Percentiles rank a stretch among this genome's conserved stretches.
Evolutionary conservation across 2,329 filamentous ascomycete genomes (phyloP).

Genomic region (Colletotrichum gigasporum): DNA sequence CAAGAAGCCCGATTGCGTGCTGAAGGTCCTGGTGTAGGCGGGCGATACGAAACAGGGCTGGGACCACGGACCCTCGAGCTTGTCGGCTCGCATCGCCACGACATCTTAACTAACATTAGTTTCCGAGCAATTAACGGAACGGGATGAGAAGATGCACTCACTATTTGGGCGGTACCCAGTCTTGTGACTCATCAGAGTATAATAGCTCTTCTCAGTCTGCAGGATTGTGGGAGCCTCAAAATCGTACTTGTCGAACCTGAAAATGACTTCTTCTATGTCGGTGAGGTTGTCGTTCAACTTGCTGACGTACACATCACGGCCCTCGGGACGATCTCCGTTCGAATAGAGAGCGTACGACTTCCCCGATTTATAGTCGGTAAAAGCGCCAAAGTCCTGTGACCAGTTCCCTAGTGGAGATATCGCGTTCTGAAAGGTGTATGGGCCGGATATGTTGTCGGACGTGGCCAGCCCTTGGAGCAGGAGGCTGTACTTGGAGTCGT

Average conservation of each 20-base stretch:
- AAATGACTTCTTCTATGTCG: conserved; percentile 58
- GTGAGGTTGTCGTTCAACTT: conserved; percentile 62
- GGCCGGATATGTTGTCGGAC: conserved; percentile 60
- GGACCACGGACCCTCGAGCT: conserved; percentile 59
- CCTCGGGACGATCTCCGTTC: conserved; percentile 64
- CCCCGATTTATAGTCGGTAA: conserved; percentile 67
- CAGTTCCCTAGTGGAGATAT: conserved; percentile 67
- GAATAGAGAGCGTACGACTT: conserved; percentile 66
- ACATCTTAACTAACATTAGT: no score
- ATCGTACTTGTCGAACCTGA: conserved; percentile 68
- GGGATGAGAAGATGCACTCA: no score
- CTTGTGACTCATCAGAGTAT: conserved; percentile 70
- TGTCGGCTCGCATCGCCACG: conserved; percentile 62
- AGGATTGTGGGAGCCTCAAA: conserved; percentile 69
- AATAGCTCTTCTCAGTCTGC: conserved; percentile 68
- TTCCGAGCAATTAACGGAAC: no score
- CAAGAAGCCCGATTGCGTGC: conserved; percentile 60
- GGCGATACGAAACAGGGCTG: conserved; percentile 60
- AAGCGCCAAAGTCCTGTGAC: conserved; percentile 70
- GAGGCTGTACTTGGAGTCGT: conserved; percentile 64
- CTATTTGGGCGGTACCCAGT: conserved; percentile 71
- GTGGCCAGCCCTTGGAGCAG: conserved; percentile 66
- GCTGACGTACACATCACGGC: conserved; percentile 66
- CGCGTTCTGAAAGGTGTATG: conserved; percentile 63
- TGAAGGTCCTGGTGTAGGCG: conserved; percentile 59